phyloP scores from a whole-genome alignment of 2,329 filamentous ascomycete species.

The Onygenales sp. region DNA sequence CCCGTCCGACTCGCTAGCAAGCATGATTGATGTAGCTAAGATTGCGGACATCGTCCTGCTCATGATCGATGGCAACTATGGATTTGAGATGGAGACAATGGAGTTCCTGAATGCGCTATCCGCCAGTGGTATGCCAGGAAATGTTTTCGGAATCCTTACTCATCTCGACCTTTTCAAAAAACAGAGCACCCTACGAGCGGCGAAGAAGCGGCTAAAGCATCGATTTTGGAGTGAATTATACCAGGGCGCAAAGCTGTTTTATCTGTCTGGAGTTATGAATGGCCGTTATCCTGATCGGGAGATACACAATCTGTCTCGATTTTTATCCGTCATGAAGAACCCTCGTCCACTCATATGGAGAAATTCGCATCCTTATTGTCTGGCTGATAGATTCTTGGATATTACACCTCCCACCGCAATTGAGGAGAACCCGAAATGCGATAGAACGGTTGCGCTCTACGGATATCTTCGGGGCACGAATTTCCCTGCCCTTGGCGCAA shows the following conservation, averaged over 20 bases:
- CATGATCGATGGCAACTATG: slow-evolving; percentile 98
- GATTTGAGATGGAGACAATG: slow-evolving; percentile 99
- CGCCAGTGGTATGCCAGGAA: slow-evolving; percentile 95
- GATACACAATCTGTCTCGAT: slow-evolving; percentile 88
- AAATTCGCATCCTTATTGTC: slow-evolving; percentile 87
- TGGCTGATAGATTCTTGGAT: slow-evolving; percentile 91
- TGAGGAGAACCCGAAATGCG: slow-evolving; percentile 79
- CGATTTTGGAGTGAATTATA: slow-evolving; percentile 96
- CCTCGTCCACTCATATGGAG: slow-evolving; percentile 92
- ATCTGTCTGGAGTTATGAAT: slow-evolving; percentile 92
- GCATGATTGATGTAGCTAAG: slow-evolving; percentile 95
- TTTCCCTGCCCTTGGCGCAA: slow-evolving; percentile 73
- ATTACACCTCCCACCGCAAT: slow-evolving; percentile 88
- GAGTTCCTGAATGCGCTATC: slow-evolving; percentile 92
- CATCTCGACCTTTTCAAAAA: slow-evolving; percentile 94
- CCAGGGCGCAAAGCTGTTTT: slow-evolving; percentile 93
- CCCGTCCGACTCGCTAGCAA: slow-evolving; percentile 83
- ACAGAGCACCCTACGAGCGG: slow-evolving; percentile 79
- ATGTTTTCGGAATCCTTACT: slow-evolving; percentile 93
- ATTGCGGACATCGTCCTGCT: slow-evolving; percentile 94
- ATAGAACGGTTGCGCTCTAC: slow-evolving; percentile 82
- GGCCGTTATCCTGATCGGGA: slow-evolving; percentile 94
- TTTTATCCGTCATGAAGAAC: slow-evolving; percentile 98
- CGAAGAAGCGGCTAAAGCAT: slow-evolving; percentile 94
- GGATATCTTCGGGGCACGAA: slow-evolving; percentile 94